Conservation (phyloP, 345 rosid species). For the Murraya paniculata region DNA sequence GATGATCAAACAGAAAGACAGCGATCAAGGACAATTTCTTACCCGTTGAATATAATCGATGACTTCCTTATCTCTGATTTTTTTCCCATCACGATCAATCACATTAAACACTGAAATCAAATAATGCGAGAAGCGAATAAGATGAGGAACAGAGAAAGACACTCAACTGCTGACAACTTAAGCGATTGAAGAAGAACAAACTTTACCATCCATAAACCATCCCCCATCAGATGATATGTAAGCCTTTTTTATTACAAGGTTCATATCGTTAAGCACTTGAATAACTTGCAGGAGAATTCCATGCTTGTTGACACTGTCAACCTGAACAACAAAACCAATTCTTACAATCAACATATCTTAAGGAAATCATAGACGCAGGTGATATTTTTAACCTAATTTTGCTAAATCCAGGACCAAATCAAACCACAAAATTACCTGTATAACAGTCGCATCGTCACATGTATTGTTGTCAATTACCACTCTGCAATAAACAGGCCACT, state of each 20-base stretch:
- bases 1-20: not conserved
- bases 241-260: conserved; percentile 81
- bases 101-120: conserved; percentile 76
- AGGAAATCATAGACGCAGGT: not conserved
- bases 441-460: conserved; percentile 70
- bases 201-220: conserved; percentile 92
- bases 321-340: conserved; percentile 38
- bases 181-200: conserved; percentile 13
- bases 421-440: conserved; percentile 44
- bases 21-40: conserved; percentile 11
- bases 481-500: conserved; percentile 37
- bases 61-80: conserved; percentile 61
- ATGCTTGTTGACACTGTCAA: conserved; percentile 76
- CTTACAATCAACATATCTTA: not conserved
- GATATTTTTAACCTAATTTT: conserved; percentile 5
- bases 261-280: conserved; percentile 84
- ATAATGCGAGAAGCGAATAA: not conserved
- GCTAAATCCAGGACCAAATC: not conserved
- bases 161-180: conserved; percentile 2
- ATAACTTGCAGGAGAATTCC: conserved; percentile 88
- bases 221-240: conserved; percentile 88
- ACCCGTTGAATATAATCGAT: conserved; percentile 64
- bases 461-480: conserved; percentile 76
- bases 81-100: conserved; percentile 57
- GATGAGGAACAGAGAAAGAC: conserved; percentile 5